phyloP scores from a whole-genome alignment of 129 eudicot species.

The Glebionis coronaria region DNA sequence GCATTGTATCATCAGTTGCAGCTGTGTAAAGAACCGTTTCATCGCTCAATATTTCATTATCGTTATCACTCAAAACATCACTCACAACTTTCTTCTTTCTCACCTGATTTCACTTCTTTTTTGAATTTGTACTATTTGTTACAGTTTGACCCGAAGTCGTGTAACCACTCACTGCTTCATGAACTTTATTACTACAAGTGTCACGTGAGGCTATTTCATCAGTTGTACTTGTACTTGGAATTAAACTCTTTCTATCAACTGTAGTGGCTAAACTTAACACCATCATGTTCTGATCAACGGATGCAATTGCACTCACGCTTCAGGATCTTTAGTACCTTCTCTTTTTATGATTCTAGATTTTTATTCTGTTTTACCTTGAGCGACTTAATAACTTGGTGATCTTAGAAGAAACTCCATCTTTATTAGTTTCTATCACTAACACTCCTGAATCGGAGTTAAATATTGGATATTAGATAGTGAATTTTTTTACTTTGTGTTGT shows the following conservation, averaged over 20 bases:
- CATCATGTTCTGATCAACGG: background rate
- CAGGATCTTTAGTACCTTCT: slow-evolving; percentile 2
- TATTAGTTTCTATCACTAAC: too few relatives aligned
- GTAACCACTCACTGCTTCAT: slow-evolving; percentile 13
- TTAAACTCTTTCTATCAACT: too few relatives aligned
- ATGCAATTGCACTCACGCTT: background rate
- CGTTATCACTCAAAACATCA: background rate
- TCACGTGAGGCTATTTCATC: slow-evolving; percentile 2
- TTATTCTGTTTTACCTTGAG: too few relatives aligned
- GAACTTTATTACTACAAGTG: background rate
- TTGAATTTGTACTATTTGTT: background rate
- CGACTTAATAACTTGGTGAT: too few relatives aligned
- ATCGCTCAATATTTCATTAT: too few relatives aligned
- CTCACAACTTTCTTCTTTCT: background rate
- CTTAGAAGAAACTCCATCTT: too few relatives aligned
- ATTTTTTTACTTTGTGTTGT: too few relatives aligned
- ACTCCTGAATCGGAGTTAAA: too few relatives aligned
- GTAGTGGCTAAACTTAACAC: slow-evolving; percentile 2
- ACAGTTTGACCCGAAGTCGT: slow-evolving; percentile 18
- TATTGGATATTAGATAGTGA: too few relatives aligned
- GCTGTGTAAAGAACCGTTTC: too few relatives aligned
- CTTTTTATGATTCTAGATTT: too few relatives aligned
- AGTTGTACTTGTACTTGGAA: background rate
- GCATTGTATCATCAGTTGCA: too few relatives aligned
- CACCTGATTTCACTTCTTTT: slow-evolving; percentile 9